These are phyloP conservation scores for Mucor lusitanicus DNA, from an alignment of 371 early-diverging fungal genomes.

Conservation along the genomic window DNA sequence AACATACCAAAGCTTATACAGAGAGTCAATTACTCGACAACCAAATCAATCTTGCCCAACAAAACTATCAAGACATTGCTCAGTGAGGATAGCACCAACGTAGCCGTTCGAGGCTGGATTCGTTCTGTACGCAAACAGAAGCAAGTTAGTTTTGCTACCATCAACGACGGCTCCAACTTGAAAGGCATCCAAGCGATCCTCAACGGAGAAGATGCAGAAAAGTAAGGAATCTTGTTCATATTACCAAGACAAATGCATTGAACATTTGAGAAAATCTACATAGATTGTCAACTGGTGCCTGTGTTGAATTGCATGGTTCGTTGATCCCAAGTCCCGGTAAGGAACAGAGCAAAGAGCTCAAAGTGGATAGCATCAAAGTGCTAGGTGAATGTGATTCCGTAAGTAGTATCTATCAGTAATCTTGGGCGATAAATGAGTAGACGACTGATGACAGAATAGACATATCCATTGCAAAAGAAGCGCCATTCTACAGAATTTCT, in stretches of 20 bases:
- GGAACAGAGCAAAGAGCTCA: conserved; percentile 76
- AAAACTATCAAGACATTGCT: conserved; percentile 20
- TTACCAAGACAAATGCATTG: neutral
- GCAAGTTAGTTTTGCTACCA: conserved; percentile 70
- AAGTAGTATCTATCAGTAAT: conserved; percentile 2
- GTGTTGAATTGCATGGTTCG: conserved; percentile 67
- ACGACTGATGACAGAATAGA: conserved; percentile 25
- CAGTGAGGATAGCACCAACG: conserved; percentile 11
- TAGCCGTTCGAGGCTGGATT: conserved; percentile 79
- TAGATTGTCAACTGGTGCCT: conserved; percentile 71
- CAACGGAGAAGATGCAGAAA: conserved; percentile 52
- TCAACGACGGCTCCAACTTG: conserved; percentile 76
- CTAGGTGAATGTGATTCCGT: conserved; percentile 73
- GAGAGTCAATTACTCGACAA: conserved; percentile 4
- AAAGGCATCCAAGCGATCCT: conserved; percentile 78
- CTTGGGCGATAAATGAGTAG: neutral
- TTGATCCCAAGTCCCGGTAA: conserved; percentile 71
- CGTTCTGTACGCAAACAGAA: conserved; percentile 83
- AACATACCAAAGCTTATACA: neutral
- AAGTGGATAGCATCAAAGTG: conserved; percentile 57
- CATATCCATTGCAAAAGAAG: conserved; percentile 91
- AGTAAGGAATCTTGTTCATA: conserved; percentile 25
- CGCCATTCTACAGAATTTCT: conserved; percentile 79
- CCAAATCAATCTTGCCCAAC: conserved; percentile 22
- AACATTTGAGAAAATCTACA: conserved; percentile 11